phyloP scores from a whole-genome alignment of 768 basidiomycete species.

The Suillus subluteus region DNA sequence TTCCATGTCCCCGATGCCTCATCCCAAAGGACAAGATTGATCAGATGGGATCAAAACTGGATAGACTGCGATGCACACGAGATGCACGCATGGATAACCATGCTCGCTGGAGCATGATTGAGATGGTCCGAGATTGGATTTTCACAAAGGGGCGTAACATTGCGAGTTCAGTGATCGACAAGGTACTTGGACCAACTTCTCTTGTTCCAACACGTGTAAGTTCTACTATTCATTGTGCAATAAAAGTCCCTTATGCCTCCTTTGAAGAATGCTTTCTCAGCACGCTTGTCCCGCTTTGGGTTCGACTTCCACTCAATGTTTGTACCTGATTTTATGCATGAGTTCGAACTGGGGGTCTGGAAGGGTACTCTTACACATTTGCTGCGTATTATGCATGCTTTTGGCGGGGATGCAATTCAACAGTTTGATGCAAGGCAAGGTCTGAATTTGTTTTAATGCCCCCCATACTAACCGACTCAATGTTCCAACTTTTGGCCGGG shows the following conservation, averaged over 20 bases:
- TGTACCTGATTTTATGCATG: conserved; percentile 41
- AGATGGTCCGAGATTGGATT: conserved; percentile 11
- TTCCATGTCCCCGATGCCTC: conserved; percentile 28
- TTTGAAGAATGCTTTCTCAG: conserved; percentile 33
- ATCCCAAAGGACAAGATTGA: conserved; percentile 17
- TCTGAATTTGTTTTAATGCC: neutral
- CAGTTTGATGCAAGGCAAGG: neutral
- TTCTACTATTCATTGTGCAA: neutral
- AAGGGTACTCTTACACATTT: conserved; percentile 39
- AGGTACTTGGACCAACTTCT: conserved; percentile 6
- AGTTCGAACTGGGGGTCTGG: conserved; percentile 42
- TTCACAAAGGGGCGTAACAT: conserved; percentile 11
- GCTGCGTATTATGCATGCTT: conserved; percentile 32
- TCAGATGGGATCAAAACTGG: conserved; percentile 18
- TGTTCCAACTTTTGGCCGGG: conserved; percentile 17
- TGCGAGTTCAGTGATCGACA: conserved; percentile 1
- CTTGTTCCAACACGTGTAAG: neutral
- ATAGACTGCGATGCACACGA: conserved; percentile 3
- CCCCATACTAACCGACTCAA: neutral
- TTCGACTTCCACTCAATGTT: conserved; percentile 32
- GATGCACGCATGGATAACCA: conserved; percentile 11
- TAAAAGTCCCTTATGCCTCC: conserved; percentile 18
- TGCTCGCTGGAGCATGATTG: conserved; percentile 4
- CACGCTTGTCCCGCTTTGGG: conserved; percentile 14
- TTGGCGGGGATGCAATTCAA: conserved; percentile 6